Conservation (phyloP, 305 asterid species). For the Solanum hybrid region DNA sequence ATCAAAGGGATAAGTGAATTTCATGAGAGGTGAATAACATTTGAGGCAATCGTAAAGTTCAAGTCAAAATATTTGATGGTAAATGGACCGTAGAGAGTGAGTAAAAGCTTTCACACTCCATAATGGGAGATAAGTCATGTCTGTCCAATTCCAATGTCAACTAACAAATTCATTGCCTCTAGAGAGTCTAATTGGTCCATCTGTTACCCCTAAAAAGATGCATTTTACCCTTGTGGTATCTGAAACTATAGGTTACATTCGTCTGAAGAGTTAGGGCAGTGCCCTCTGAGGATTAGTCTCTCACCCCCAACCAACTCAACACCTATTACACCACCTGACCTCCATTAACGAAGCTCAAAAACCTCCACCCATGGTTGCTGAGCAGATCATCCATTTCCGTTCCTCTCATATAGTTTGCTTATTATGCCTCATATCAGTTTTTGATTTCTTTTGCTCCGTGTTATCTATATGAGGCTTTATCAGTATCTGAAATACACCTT, state of each 20-base stretch:
- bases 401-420: not conserved
- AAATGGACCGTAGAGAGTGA: not conserved
- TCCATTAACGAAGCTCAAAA: not conserved
- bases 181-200: not conserved
- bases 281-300: not conserved
- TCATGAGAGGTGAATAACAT: not conserved
- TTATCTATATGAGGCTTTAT: not conserved
- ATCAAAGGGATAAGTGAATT: conserved; percentile 10
- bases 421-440: not conserved
- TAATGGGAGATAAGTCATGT: not conserved
- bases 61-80: not conserved
- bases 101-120: not conserved
- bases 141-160: not conserved
- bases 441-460: not conserved
- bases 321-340: not conserved
- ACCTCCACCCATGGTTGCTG: not conserved
- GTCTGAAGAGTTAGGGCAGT: not conserved
- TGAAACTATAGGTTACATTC: not conserved
- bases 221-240: not conserved
- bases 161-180: not conserved
- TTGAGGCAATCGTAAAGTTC: not conserved
- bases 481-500: conserved; percentile 1
- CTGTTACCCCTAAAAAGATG: not conserved
- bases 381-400: not conserved
- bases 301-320: not conserved